Conservation (phyloP, 768 basidiomycete species). For the Russula sp. region DNA sequence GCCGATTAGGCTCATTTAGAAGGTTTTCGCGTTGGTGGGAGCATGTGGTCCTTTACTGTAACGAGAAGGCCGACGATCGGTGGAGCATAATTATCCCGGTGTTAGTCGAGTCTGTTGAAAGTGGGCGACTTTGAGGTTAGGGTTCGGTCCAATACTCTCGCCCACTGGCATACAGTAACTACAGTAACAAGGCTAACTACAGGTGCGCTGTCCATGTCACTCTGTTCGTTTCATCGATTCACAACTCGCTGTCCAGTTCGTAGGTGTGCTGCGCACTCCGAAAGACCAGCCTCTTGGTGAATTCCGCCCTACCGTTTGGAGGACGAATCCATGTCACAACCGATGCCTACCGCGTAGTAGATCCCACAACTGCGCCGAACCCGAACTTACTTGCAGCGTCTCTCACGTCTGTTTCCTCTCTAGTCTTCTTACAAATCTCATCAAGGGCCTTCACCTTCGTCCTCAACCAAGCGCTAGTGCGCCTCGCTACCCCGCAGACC, state of each 20-base stretch:
- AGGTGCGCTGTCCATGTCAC: neutral
- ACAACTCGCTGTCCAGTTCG: neutral
- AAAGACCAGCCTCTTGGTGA: neutral
- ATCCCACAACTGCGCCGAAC: neutral
- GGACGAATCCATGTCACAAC: neutral
- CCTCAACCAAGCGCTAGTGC: slow-evolving; percentile 84
- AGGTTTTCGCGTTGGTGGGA: neutral
- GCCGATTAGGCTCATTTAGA: neutral
- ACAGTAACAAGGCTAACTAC: no score
- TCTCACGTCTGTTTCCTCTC: slow-evolving; percentile 52
- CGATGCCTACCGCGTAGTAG: neutral
- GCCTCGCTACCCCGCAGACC: slow-evolving; percentile 77
- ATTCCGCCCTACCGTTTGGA: neutral
- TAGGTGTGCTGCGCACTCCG: neutral
- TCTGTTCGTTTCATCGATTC: neutral
- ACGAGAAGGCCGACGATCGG: neutral
- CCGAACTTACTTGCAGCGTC: slow-evolving; percentile 37
- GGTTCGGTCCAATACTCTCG: neutral
- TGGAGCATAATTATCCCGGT: neutral
- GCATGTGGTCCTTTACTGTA: neutral
- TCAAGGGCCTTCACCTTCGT: slow-evolving; percentile 83
- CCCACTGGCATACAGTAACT: no score
- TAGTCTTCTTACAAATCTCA: slow-evolving; percentile 83
- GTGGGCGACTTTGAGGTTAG: neutral
- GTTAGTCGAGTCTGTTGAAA: no score